Percentiles rank a stretch among this genome's conserved stretches.
phyloP scores from a whole-genome alignment of 2,329 filamentous ascomycete genomes.

The Colletotrichum navitas region DNA sequence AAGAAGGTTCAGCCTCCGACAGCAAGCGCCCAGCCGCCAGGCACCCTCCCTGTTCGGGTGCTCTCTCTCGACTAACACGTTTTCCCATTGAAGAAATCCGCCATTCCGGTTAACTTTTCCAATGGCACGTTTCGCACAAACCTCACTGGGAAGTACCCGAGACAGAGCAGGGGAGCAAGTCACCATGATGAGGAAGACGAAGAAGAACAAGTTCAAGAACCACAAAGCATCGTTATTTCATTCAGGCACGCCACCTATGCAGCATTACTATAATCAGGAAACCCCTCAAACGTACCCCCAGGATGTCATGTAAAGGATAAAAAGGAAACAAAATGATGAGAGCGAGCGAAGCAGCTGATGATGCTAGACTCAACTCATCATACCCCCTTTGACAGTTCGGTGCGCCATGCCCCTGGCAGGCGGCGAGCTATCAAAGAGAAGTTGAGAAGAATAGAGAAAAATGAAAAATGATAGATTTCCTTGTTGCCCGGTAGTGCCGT shows the following conservation, averaged over 20 bases:
- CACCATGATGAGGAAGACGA: background rate
- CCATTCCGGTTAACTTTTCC: background rate
- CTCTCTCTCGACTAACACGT: background rate
- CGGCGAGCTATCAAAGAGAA: background rate
- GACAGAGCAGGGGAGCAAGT: no score
- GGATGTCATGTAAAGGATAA: constrained; percentile 37
- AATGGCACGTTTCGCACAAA: no score
- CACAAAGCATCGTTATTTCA: constrained; percentile 38
- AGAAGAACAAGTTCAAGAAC: constrained; percentile 16
- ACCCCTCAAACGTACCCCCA: constrained; percentile 31
- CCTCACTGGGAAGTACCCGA: background rate
- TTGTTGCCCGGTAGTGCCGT: constrained; percentile 12
- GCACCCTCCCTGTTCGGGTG: background rate
- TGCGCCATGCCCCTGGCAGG: constrained; percentile 22
- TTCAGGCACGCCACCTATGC: constrained; percentile 16
- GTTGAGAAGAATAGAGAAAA: constrained; percentile 1
- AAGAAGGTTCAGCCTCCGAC: background rate
- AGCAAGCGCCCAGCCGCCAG: background rate
- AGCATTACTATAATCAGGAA: constrained; percentile 33
- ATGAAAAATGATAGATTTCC: background rate
- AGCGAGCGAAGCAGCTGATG: constrained; percentile 9
- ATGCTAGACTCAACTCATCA: background rate
- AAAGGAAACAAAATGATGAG: constrained; percentile 9
- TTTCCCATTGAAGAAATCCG: background rate
- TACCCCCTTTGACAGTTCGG: constrained; percentile 11